phyloP scores from a whole-genome alignment of 192 early-diverging fungal species.

The Backusella tarrabulga region DNA sequence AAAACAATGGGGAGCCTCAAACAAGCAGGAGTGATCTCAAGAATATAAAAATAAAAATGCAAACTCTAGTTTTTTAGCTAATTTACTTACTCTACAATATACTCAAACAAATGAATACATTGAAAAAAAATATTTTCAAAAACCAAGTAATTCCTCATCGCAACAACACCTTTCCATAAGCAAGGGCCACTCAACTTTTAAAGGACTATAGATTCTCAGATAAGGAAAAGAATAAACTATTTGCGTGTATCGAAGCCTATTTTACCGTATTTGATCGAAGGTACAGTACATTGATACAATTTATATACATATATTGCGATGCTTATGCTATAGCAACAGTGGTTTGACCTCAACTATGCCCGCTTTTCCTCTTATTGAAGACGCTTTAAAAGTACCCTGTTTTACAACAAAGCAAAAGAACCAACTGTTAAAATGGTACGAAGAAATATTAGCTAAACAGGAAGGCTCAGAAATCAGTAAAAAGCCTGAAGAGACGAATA shows the following conservation, averaged over 20 bases:
- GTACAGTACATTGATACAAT: not conserved
- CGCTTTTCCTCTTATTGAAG: slow-evolving; percentile 38
- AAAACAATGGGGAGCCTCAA: too few relatives aligned
- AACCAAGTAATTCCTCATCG: slow-evolving; percentile 15
- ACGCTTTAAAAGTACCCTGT: slow-evolving; percentile 39
- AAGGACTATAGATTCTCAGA: slow-evolving; percentile 31
- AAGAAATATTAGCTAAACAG: slow-evolving; percentile 36
- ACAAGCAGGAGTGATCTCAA: too few relatives aligned
- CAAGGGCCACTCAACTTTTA: not conserved
- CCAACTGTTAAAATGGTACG: slow-evolving; percentile 35
- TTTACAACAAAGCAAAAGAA: slow-evolving; percentile 41
- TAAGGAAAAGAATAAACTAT: slow-evolving; percentile 31
- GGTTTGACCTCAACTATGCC: not conserved
- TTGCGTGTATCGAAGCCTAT: slow-evolving; percentile 29
- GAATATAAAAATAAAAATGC: too few relatives aligned
- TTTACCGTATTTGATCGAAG: slow-evolving; percentile 25
- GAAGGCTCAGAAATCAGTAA: not conserved
- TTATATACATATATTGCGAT: not conserved
- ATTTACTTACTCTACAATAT: too few relatives aligned
- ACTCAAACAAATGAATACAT: slow-evolving; percentile 21
- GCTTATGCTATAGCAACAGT: not conserved
- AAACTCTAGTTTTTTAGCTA: too few relatives aligned
- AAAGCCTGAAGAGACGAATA: not conserved
- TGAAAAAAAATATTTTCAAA: slow-evolving; percentile 27
- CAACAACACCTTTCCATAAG: not conserved